Conservation (phyloP, 352 stramenopile genomes). For the Globisporangium abappressorium region DNA sequence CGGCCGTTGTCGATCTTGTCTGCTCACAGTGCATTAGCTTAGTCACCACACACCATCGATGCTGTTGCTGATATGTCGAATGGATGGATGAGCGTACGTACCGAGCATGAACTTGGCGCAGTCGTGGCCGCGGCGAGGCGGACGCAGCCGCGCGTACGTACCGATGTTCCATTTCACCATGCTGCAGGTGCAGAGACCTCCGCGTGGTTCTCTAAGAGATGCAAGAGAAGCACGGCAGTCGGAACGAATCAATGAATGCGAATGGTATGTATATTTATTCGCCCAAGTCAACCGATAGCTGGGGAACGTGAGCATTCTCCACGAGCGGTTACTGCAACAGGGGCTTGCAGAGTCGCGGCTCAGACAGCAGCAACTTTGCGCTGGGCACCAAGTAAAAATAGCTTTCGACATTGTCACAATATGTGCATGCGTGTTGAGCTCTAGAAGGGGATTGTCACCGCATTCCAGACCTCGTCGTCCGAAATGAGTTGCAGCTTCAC, state of each 20-base stretch:
- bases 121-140: slow-evolving; percentile 48
- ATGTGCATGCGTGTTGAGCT: too few relatives aligned
- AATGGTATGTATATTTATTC: not conserved
- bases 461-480: slow-evolving; percentile 18
- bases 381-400: not conserved
- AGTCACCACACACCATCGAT: not conserved
- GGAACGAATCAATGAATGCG: too few relatives aligned
- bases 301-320: not conserved
- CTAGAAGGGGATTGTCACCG: slow-evolving; percentile 21
- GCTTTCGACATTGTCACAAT: not conserved
- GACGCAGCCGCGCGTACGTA: slow-evolving; percentile 68
- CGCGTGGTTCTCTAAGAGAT: not conserved
- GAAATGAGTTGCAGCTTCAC: slow-evolving; percentile 16
- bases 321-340: not conserved
- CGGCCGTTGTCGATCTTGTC: slow-evolving; percentile 50
- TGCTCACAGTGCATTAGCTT: slow-evolving; percentile 8
- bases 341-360: not conserved
- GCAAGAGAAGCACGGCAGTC: too few relatives aligned
- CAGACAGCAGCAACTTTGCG: too few relatives aligned
- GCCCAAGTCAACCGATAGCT: not conserved
- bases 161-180: slow-evolving; percentile 81
- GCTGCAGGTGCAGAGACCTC: too few relatives aligned
- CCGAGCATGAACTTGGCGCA: slow-evolving; percentile 62
- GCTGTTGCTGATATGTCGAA: not conserved
- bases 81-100: slow-evolving; percentile 11